phyloP scores from a whole-genome alignment of 352 stramenopile species.

The Phytophthora syringae region DNA sequence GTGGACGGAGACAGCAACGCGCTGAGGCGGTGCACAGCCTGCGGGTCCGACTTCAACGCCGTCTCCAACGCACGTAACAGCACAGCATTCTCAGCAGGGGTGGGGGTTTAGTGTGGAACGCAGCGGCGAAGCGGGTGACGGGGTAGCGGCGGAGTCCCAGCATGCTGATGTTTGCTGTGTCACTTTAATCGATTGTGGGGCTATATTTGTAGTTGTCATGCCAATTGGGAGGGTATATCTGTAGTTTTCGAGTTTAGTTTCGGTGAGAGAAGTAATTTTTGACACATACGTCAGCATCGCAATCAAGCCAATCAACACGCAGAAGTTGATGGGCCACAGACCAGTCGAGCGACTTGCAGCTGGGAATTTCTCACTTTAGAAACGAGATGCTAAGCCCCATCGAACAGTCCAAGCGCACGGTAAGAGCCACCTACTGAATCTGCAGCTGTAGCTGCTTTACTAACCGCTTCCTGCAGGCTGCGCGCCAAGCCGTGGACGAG shows the following conservation, averaged over 20 bases:
- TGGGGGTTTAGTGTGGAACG: conserved; percentile 36
- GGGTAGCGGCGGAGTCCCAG: conserved; percentile 5
- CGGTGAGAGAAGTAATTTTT: too few species aligned
- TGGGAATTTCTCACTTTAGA: too few species aligned
- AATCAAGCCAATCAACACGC: conserved; percentile 4
- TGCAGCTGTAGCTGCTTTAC: too few species aligned
- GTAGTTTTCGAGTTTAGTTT: too few species aligned
- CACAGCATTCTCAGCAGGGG: conserved; percentile 39
- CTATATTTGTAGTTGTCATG: neutral
- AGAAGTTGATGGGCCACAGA: conserved; percentile 28
- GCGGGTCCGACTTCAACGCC: conserved; percentile 41
- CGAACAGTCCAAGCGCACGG: conserved; percentile 79
- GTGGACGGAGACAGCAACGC: conserved; percentile 56
- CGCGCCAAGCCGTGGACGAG: conserved; percentile 91
- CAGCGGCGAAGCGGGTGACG: conserved; percentile 3
- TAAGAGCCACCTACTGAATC: conserved; percentile 23
- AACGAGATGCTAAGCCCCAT: conserved; percentile 65
- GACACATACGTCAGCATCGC: conserved; percentile 23
- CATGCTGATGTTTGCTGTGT: conserved; percentile 15
- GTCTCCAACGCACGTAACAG: conserved; percentile 51
- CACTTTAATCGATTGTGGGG: conserved; percentile 4
- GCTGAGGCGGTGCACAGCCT: conserved; percentile 41
- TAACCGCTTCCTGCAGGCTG: conserved; percentile 48
- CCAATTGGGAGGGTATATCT: too few species aligned
- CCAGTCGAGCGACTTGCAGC: too few species aligned